Percentiles rank a stretch among this genome's conserved stretches.
These are phyloP conservation scores for Rhodotorula sp. DNA, from an alignment of 1,284 basidiomycete species.

Conservation along the genomic window DNA sequence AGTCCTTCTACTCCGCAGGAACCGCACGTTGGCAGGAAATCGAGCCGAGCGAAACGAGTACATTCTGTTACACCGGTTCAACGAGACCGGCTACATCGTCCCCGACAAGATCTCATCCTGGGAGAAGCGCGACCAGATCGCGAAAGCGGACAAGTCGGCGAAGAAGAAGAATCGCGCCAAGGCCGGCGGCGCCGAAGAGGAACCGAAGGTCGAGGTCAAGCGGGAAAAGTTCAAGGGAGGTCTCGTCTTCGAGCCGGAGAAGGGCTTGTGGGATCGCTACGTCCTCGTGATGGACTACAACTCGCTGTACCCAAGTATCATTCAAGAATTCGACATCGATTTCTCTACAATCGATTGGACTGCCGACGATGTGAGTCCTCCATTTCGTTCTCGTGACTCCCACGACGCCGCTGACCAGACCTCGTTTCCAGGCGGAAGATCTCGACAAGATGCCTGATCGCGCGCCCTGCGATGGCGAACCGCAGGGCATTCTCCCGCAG, in stretches of 20 bases:
- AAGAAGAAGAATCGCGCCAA: slow-evolving; percentile 47
- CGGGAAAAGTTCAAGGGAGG: slow-evolving; percentile 98
- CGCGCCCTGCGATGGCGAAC: slow-evolving; percentile 64
- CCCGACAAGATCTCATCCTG: slow-evolving; percentile 78
- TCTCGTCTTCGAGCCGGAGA: slow-evolving; percentile 94
- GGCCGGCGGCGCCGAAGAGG: slow-evolving; percentile 62
- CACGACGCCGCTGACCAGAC: slow-evolving; percentile 11
- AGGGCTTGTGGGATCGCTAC: slow-evolving; percentile 93
- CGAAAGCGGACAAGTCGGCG: slow-evolving; percentile 47
- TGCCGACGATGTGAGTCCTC: slow-evolving; percentile 61
- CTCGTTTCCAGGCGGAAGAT: slow-evolving; percentile 58
- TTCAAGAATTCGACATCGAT: slow-evolving; percentile 99
- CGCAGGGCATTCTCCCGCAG: slow-evolving; percentile 85
- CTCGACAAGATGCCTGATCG: slow-evolving; percentile 87
- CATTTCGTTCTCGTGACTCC: slow-evolving; percentile 30
- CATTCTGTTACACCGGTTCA: slow-evolving; percentile 97
- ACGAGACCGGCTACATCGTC: slow-evolving; percentile 90
- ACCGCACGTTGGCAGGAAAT: slow-evolving; percentile 81
- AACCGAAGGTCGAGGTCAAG: slow-evolving; percentile 63
- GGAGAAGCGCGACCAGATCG: slow-evolving; percentile 63
- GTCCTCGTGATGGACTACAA: slow-evolving; percentile 99
- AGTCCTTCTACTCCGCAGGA: slow-evolving; percentile 59
- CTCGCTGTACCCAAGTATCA: slow-evolving; percentile 97
- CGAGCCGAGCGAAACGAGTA: slow-evolving; percentile 98
- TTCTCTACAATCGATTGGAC: slow-evolving; percentile 87